Evolutionary conservation across 1,139 yeast species (phyloP).

Genomic region (Yamadazyma triangularis): DNA sequence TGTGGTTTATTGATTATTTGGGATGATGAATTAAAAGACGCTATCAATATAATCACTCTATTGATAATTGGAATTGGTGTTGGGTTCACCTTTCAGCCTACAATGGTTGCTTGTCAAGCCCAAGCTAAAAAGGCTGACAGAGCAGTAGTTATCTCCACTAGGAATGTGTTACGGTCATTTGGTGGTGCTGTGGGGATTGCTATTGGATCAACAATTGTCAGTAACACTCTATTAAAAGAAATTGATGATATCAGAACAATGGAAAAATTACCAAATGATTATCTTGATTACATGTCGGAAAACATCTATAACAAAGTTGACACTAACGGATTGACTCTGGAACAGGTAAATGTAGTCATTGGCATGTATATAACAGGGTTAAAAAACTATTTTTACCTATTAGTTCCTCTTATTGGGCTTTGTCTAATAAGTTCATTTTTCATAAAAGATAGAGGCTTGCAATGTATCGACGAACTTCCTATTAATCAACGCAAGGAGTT

Average conservation of each 20-base stretch:
- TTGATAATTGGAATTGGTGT: conserved; percentile 47
- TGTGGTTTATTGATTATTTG: conserved; percentile 36
- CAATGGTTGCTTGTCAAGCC: conserved; percentile 54
- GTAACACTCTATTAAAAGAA: conserved; percentile 15
- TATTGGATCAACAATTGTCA: conserved; percentile 22
- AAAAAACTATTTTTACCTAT: conserved; percentile 33
- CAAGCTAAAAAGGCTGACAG: conserved; percentile 47
- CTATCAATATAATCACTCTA: conserved; percentile 29
- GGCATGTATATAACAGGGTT: conserved; percentile 31
- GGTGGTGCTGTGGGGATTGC: conserved; percentile 47
- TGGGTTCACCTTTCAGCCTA: conserved; percentile 30
- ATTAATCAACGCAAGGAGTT: conserved; percentile 3
- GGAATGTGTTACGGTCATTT: conserved; percentile 50
- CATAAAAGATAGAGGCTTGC: conserved; percentile 37
- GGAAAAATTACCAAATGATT: conserved; percentile 9
- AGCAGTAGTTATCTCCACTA: conserved; percentile 52
- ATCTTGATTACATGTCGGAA: conserved; percentile 13
- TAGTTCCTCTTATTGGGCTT: conserved; percentile 38
- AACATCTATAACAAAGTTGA: conserved; percentile 17
- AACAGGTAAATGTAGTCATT: conserved; percentile 21
- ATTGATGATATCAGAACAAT: conserved; percentile 5
- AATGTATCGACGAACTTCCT: conserved; percentile 29
- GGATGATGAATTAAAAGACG: conserved; percentile 25
- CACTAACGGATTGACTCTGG: conserved; percentile 11
- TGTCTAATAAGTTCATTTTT: conserved; percentile 33